phyloP scores from a whole-genome alignment of 1,139 yeast genomes.

The Yamadazyma trypodendri region DNA sequence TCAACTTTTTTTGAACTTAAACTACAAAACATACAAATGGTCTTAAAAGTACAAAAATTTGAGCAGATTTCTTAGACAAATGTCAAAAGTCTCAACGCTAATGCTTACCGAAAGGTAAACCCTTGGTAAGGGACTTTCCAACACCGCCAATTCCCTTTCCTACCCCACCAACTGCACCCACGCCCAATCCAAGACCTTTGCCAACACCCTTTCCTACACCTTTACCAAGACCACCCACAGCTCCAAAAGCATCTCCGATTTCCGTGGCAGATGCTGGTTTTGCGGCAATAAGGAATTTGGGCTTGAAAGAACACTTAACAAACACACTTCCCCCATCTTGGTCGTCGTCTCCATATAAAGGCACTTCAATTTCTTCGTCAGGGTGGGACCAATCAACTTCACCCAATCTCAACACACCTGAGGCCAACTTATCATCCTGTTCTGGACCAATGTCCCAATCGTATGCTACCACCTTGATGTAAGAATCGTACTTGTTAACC shows the following conservation, averaged over 20 bases:
- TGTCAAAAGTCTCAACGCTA: too few relatives aligned
- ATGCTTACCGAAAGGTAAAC: conserved; percentile 26
- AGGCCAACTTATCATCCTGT: conserved; percentile 78
- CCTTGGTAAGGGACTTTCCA: conserved; percentile 37
- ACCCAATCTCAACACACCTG: conserved; percentile 56
- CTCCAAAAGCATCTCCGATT: conserved; percentile 42
- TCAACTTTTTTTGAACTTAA: not conserved
- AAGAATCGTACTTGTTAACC: conserved; percentile 59
- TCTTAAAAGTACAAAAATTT: too few relatives aligned
- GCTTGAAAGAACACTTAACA: conserved; percentile 62
- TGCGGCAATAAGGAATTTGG: conserved; percentile 60
- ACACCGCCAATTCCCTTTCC: conserved; percentile 51
- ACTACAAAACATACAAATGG: not conserved
- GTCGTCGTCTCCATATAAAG: conserved; percentile 56
- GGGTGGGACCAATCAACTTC: conserved; percentile 60
- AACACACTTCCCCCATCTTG: conserved; percentile 62
- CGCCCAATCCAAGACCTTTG: conserved; percentile 26
- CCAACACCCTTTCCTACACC: conserved; percentile 49
- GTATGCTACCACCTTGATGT: conserved; percentile 54
- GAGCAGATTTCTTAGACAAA: too few relatives aligned
- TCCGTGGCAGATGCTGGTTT: conserved; percentile 34
- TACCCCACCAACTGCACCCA: conserved; percentile 32
- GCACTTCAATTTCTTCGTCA: conserved; percentile 49
- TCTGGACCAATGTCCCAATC: conserved; percentile 96
- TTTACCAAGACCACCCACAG: conserved; percentile 39